Conservation (phyloP, 495 filamentous ascomycete genomes). For the Mycothermus thermophilus region DNA sequence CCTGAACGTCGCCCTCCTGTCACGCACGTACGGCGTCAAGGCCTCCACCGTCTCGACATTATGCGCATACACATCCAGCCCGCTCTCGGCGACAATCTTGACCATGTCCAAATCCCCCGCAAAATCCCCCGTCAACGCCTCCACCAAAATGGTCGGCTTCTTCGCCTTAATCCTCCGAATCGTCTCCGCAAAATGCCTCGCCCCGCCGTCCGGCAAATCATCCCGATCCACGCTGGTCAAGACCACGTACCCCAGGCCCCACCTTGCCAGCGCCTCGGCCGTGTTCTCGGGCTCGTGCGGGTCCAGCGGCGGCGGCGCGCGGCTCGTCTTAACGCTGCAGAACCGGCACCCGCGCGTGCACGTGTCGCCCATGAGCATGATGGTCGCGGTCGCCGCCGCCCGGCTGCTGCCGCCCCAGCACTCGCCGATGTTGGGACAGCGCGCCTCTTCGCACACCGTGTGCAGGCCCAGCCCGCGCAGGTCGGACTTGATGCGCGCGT, state of each 20-base stretch:
- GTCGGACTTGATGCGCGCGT: conserved; percentile 86
- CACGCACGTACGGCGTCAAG: conserved; percentile 76
- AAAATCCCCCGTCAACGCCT: conserved; percentile 88
- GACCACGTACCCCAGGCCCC: conserved; percentile 94
- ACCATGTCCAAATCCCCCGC: conserved; percentile 74
- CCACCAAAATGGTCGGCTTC: conserved; percentile 72
- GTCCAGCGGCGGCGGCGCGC: conserved; percentile 68
- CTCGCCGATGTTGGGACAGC: conserved; percentile 93
- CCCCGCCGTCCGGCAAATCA: conserved; percentile 78
- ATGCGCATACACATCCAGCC: conserved; percentile 91
- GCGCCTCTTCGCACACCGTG: conserved; percentile 94
- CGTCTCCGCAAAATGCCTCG: conserved; percentile 84
- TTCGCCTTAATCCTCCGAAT: conserved; percentile 90
- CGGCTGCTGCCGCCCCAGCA: conserved; percentile 93
- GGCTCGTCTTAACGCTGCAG: conserved; percentile 85
- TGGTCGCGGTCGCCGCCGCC: conserved; percentile 84
- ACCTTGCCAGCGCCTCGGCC: conserved; percentile 79
- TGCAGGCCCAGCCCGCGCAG: conserved; percentile 79
- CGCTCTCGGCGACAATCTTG: conserved; percentile 63
- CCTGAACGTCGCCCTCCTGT: conserved; percentile 78
- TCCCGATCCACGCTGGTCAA: conserved; percentile 88
- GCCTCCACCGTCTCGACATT: conserved; percentile 93
- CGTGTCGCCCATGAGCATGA: conserved; percentile 99
- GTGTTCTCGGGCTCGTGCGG: conserved; percentile 95
- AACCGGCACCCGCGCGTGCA: conserved; percentile 95